Evolutionary conservation across 768 basidiomycete species (phyloP).

Genomic region (Lactarius tabidus): DNA sequence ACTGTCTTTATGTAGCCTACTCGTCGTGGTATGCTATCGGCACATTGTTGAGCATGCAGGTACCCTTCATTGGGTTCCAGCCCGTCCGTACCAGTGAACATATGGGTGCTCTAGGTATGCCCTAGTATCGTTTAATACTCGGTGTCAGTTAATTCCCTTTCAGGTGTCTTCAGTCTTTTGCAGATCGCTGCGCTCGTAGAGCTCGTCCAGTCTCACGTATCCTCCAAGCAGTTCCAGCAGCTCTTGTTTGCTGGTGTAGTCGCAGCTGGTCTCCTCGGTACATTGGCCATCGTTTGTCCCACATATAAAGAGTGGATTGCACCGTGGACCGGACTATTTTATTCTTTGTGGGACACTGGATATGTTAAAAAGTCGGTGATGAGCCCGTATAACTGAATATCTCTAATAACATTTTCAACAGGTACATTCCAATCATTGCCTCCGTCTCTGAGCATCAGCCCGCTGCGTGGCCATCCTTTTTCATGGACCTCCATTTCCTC

Average conservation of each 20-base stretch:
- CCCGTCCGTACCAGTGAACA: too few species aligned
- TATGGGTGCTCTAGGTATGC: slow-evolving; percentile 82
- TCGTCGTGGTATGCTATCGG: too few species aligned
- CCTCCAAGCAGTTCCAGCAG: slow-evolving; percentile 87
- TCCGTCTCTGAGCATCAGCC: too few species aligned
- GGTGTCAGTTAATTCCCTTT: slow-evolving; percentile 17
- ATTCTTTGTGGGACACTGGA: too few species aligned
- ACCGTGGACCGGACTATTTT: slow-evolving; percentile 99
- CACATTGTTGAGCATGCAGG: too few species aligned
- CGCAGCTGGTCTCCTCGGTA: slow-evolving; percentile 70
- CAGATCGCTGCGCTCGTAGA: slow-evolving; percentile 94
- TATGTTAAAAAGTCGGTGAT: too few species aligned
- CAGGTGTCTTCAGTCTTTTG: slow-evolving; percentile 91
- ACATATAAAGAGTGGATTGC: slow-evolving; percentile 96
- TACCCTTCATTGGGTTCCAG: too few species aligned
- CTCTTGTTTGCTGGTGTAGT: slow-evolving; percentile 67
- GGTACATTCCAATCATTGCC: too few species aligned
- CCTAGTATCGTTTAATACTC: not conserved
- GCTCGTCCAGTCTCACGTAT: slow-evolving; percentile 83
- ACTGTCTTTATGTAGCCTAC: slow-evolving; percentile 90
- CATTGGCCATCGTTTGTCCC: slow-evolving; percentile 67
- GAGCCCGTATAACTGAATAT: too few species aligned
- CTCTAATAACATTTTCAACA: too few species aligned
- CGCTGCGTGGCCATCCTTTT: too few species aligned
- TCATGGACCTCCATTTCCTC: too few species aligned